Percentiles rank a stretch among this genome's conserved stretches.
Conservation (phyloP, 202 grass and related monocot genomes). For the Panicum virgatum region DNA sequence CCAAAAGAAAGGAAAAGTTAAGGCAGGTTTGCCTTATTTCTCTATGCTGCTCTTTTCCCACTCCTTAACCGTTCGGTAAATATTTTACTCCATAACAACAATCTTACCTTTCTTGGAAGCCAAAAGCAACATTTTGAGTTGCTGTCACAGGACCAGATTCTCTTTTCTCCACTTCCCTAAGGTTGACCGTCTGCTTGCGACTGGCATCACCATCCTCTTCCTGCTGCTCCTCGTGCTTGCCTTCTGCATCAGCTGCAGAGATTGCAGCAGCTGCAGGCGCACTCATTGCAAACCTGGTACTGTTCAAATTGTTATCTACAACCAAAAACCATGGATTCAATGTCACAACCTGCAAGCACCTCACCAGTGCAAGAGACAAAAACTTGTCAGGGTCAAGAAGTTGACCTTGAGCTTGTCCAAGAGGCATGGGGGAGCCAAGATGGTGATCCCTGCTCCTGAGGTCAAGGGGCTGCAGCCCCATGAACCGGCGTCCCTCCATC, state of each 20-base stretch:
- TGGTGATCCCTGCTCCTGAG: slow-evolving; percentile 49
- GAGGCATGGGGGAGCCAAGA: slow-evolving; percentile 23
- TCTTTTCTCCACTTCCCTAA: slow-evolving; percentile 42
- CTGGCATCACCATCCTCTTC: slow-evolving; percentile 20
- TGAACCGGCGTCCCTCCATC: slow-evolving; percentile 58
- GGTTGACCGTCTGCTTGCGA: slow-evolving; percentile 49
- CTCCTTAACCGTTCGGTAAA: slow-evolving; percentile 15
- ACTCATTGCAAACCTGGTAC: slow-evolving; percentile 9
- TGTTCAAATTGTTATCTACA: slow-evolving; percentile 52
- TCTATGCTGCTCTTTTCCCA: background rate
- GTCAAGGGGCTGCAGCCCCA: slow-evolving; percentile 61
- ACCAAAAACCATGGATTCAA: slow-evolving; percentile 30
- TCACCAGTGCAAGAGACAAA: background rate
- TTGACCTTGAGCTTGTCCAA: slow-evolving; percentile 41
- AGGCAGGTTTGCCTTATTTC: slow-evolving; percentile 18
- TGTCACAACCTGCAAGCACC: background rate
- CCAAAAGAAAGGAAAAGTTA: slow-evolving; percentile 6
- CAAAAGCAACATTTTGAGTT: slow-evolving; percentile 45
- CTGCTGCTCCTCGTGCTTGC: slow-evolving; percentile 37
- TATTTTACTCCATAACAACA: slow-evolving; percentile 25
- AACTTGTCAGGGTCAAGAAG: slow-evolving; percentile 10
- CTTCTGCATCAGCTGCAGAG: slow-evolving; percentile 27
- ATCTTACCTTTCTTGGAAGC: slow-evolving; percentile 72
- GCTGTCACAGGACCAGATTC: slow-evolving; percentile 48
- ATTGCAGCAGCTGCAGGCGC: background rate